These are phyloP conservation scores for Penicillium pancosmium DNA, from an alignment of 495 filamentous ascomycete species.

Conservation along the genomic window DNA sequence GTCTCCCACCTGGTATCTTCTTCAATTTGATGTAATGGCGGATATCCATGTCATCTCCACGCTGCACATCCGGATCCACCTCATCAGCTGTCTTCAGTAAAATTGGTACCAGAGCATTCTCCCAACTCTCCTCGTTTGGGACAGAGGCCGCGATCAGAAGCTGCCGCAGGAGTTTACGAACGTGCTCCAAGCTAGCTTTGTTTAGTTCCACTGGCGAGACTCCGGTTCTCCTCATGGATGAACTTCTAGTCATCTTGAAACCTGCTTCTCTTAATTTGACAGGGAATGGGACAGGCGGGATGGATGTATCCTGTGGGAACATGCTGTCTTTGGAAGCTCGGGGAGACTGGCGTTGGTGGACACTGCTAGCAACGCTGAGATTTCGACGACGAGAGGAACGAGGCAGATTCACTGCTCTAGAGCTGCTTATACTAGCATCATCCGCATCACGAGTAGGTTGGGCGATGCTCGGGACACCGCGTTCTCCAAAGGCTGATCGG, in stretches of 20 bases:
- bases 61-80: constrained; percentile 87
- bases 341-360: constrained; percentile 70
- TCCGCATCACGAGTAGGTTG: constrained; percentile 64
- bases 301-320: constrained; percentile 35
- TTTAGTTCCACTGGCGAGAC: constrained; percentile 81
- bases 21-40: constrained; percentile 99
- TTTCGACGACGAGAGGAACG: constrained; percentile 69
- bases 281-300: constrained; percentile 22
- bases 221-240: constrained; percentile 78
- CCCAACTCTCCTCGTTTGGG: constrained; percentile 76
- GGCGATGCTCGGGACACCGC: constrained; percentile 63
- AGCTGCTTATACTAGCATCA: constrained; percentile 60
- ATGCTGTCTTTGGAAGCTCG: constrained; percentile 51
- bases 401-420: constrained; percentile 54
- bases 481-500: constrained; percentile 71
- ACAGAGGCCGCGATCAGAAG: constrained; percentile 77
- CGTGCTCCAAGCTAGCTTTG: constrained; percentile 82
- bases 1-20: constrained; percentile 86
- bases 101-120: constrained; percentile 88
- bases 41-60: constrained; percentile 94
- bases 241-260: constrained; percentile 73
- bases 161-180: constrained; percentile 80
- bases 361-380: constrained; percentile 72
- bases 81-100: constrained; percentile 90
- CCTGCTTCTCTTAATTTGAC: constrained; percentile 33